These are phyloP conservation scores for Paecilomyces fulvus DNA, from an alignment of 2,329 filamentous ascomycete species.

Conservation along the genomic window DNA sequence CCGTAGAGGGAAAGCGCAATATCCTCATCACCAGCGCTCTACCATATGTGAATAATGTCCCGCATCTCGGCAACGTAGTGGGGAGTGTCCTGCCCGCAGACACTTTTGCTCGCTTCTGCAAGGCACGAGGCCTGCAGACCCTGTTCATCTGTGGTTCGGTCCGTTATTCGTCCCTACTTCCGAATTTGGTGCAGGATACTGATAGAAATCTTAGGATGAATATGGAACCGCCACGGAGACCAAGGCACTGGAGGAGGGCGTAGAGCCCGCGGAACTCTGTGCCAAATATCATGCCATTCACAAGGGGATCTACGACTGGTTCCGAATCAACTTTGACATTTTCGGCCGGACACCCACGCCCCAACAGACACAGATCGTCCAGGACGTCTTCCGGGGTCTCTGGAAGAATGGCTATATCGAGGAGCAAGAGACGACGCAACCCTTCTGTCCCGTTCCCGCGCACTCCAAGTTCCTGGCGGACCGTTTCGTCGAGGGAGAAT, in stretches of 20 bases:
- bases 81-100: constrained; percentile 83
- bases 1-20: constrained; percentile 69
- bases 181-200: constrained; percentile 53
- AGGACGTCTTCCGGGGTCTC: constrained; percentile 82
- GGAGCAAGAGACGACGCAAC: constrained; percentile 79
- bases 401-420: constrained; percentile 80
- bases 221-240: constrained; percentile 96
- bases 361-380: constrained; percentile 85
- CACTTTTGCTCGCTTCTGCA: constrained; percentile 53
- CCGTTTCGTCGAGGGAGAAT: constrained; percentile 51
- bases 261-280: constrained; percentile 76
- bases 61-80: constrained; percentile 83
- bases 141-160: constrained; percentile 71
- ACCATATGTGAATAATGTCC: constrained; percentile 72
- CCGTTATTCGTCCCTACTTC: constrained; percentile 46
- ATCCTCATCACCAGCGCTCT: constrained; percentile 86
- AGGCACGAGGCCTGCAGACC: constrained; percentile 60
- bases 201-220: constrained; percentile 52
- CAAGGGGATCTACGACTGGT: constrained; percentile 90
- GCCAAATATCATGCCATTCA: constrained; percentile 88
- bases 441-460: constrained; percentile 65
- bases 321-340: constrained; percentile 87
- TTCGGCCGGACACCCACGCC: constrained; percentile 87
- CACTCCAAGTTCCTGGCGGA: constrained; percentile 63
- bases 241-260: constrained; percentile 80